Evolutionary conservation across 768 basidiomycete genomes (phyloP).

Genomic region (Suillus bovinus): DNA sequence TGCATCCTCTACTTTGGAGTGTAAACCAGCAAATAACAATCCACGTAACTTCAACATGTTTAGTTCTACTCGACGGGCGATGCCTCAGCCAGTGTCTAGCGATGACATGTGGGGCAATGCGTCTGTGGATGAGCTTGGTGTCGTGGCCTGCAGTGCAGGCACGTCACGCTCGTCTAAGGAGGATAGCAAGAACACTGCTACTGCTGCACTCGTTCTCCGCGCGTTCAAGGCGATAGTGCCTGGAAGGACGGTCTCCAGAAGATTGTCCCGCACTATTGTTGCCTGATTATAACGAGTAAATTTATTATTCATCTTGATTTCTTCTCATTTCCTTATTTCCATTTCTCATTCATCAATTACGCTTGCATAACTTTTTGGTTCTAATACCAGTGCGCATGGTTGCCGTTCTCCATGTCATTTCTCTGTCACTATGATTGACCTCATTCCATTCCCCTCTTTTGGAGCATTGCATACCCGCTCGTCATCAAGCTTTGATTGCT

Average conservation of each 20-base stretch:
- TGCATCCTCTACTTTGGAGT: conserved; percentile 22
- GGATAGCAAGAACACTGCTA: conserved; percentile 46
- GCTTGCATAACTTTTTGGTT: not conserved
- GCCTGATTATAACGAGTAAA: conserved; percentile 18
- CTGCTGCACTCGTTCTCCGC: conserved; percentile 60
- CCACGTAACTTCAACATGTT: conserved; percentile 31
- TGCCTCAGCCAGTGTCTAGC: conserved; percentile 76
- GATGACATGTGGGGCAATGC: conserved; percentile 50
- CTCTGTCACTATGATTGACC: conserved; percentile 26
- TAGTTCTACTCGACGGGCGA: conserved; percentile 44
- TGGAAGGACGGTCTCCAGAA: conserved; percentile 54
- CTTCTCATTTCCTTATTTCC: conserved; percentile 10
- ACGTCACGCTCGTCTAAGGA: conserved; percentile 39
- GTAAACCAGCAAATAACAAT: conserved; percentile 17
- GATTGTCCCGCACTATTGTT: conserved; percentile 43
- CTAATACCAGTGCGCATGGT: conserved; percentile 17
- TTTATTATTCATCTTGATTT: conserved; percentile 12
- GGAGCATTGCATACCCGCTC: conserved; percentile 12
- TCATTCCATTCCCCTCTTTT: conserved; percentile 12
- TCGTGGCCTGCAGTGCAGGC: conserved; percentile 41
- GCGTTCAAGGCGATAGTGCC: conserved; percentile 80
- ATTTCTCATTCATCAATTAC: not conserved
- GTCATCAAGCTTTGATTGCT: conserved; percentile 31
- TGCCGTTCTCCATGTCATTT: conserved; percentile 16
- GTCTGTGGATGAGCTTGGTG: conserved; percentile 68